These are phyloP conservation scores for Melampsora occidentalis DNA, from an alignment of 1,284 basidiomycete species.

Conservation along the genomic window DNA sequence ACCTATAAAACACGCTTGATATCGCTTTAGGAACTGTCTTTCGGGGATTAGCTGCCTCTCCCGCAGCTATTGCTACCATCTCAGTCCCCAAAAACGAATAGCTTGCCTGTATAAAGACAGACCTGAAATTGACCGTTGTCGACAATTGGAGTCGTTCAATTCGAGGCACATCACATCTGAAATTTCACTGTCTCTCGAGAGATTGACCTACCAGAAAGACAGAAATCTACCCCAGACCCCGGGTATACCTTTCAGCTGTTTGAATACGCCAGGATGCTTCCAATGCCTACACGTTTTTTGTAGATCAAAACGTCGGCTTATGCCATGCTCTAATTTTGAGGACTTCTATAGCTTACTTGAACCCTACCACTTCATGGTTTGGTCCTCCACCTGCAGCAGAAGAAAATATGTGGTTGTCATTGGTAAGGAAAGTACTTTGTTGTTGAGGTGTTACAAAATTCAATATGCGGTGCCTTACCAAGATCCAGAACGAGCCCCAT, in stretches of 20 bases:
- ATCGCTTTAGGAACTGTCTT: constrained; percentile 76
- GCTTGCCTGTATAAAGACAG: constrained; percentile 51
- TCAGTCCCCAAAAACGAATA: constrained; percentile 43
- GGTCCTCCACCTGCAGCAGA: constrained; percentile 70
- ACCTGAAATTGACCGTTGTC: constrained; percentile 58
- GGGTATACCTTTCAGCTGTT: constrained; percentile 50
- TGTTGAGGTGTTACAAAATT: neutral
- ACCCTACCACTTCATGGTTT: constrained; percentile 61
- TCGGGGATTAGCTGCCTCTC: constrained; percentile 69
- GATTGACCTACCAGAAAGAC: constrained; percentile 51
- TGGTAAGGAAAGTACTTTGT: neutral
- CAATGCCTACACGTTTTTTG: constrained; percentile 63
- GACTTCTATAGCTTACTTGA: constrained; percentile 52
- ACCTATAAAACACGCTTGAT: constrained; percentile 66
- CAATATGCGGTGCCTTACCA: constrained; percentile 58
- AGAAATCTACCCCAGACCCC: constrained; percentile 53
- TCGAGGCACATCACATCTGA: constrained; percentile 60
- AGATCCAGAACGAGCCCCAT: constrained; percentile 68
- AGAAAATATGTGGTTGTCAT: constrained; percentile 55
- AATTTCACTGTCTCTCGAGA: neutral
- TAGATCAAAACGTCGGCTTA: constrained; percentile 56
- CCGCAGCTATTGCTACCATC: constrained; percentile 36
- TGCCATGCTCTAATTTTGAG: constrained; percentile 46
- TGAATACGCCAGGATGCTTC: constrained; percentile 67
- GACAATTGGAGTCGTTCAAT: constrained; percentile 63